Conservation (phyloP, 2,329 filamentous ascomycete genomes). For the Hymenoscyphus infarciens region DNA sequence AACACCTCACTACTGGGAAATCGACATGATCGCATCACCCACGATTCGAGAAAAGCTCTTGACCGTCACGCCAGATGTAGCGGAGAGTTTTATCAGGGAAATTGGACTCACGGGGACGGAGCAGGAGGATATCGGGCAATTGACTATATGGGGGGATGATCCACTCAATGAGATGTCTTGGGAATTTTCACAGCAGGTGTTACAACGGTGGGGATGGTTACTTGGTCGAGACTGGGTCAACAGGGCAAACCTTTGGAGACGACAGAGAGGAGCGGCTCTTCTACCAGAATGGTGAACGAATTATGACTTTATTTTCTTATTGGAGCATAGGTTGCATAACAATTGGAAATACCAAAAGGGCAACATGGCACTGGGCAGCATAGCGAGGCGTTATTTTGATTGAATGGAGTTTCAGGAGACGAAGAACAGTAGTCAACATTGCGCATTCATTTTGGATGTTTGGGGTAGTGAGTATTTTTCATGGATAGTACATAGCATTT, state of each 20-base stretch:
- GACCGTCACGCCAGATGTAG: conserved; percentile 36
- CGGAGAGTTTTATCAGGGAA: conserved; percentile 38
- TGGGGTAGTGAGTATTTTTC: not conserved
- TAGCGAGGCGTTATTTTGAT: not conserved
- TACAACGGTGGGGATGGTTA: conserved; percentile 42
- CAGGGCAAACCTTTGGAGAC: conserved; percentile 41
- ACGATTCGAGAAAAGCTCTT: conserved; percentile 39
- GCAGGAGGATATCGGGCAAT: conserved; percentile 38
- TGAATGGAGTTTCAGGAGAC: not conserved
- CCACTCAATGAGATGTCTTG: conserved; percentile 41
- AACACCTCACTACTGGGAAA: conserved; percentile 41
- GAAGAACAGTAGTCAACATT: not conserved
- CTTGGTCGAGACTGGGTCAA: conserved; percentile 38
- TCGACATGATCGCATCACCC: conserved; percentile 42
- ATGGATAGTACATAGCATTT: not conserved
- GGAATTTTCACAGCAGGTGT: conserved; percentile 40
- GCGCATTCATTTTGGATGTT: not conserved
- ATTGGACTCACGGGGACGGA: conserved; percentile 38
- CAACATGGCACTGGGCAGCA: not conserved
- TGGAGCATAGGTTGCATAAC: not conserved
- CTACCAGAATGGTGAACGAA: conserved; percentile 35
- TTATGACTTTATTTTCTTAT: not conserved
- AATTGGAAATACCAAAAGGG: conserved; percentile 2
- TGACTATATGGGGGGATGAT: conserved; percentile 44
- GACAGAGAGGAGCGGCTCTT: conserved; percentile 37